These are phyloP conservation scores for Trichoderma asperellum DNA, from an alignment of 2,329 filamentous ascomycete genomes.

Conservation along the genomic window DNA sequence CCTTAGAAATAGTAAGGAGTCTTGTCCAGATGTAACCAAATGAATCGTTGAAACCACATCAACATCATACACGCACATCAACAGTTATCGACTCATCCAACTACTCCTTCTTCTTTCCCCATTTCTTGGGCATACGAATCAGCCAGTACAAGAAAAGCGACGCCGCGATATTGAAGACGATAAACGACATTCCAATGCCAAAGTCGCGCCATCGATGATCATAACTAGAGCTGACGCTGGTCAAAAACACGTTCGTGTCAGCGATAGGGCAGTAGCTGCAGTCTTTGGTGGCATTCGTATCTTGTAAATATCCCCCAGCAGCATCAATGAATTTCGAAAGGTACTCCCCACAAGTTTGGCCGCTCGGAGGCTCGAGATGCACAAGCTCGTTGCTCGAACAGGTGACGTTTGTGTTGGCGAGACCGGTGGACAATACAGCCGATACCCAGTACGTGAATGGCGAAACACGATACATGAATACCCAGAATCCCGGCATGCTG, in stretches of 20 bases:
- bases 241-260: slow-evolving; percentile 14
- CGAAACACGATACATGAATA: slow-evolving; percentile 38
- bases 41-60: background rate
- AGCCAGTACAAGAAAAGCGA: slow-evolving; percentile 22
- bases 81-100: background rate
- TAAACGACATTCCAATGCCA: slow-evolving; percentile 20
- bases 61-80: background rate
- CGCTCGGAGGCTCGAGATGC: slow-evolving; percentile 53
- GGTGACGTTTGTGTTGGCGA: slow-evolving; percentile 55
- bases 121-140: slow-evolving; percentile 25
- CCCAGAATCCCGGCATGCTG: slow-evolving; percentile 67
- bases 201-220: slow-evolving; percentile 21
- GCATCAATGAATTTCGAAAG: slow-evolving; percentile 52
- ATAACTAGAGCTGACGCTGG: slow-evolving; percentile 19
- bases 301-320: slow-evolving; percentile 13
- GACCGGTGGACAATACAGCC: slow-evolving; percentile 61
- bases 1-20: background rate
- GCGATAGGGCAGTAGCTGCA: slow-evolving; percentile 24
- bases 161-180: slow-evolving; percentile 17
- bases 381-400: slow-evolving; percentile 56
- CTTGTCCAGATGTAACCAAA: background rate
- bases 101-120: slow-evolving; percentile 47
- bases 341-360: slow-evolving; percentile 62
- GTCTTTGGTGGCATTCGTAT: background rate
- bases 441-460: slow-evolving; percentile 50